Conservation (phyloP, 768 basidiomycete species). For the Dentipellis sp. region DNA sequence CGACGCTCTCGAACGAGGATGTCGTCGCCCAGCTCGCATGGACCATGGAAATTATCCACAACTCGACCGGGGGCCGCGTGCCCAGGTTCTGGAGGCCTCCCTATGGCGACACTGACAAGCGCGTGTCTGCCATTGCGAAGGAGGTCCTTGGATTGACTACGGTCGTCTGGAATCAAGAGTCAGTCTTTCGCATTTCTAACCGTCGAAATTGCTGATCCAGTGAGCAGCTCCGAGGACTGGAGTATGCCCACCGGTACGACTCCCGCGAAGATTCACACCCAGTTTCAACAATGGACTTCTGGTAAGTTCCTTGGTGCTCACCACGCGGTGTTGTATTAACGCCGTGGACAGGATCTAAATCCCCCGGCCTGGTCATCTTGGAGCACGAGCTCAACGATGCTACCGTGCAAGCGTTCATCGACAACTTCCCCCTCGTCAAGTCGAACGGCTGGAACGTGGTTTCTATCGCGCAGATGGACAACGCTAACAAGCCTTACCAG, state of each 20-base stretch:
- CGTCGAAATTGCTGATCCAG: neutral
- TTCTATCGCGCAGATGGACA: constrained; percentile 6
- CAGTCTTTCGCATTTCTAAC: neutral
- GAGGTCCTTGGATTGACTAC: constrained; percentile 80
- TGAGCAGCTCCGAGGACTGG: constrained; percentile 71
- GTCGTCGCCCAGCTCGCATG: constrained; percentile 75
- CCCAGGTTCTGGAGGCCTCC: constrained; percentile 84
- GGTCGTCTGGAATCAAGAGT: constrained; percentile 64
- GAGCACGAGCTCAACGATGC: constrained; percentile 32
- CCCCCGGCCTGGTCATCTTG: constrained; percentile 30
- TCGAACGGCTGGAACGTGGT: constrained; percentile 5
- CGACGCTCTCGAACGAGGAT: constrained; percentile 56
- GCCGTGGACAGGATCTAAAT: constrained; percentile 19
- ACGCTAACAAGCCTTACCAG: constrained; percentile 6
- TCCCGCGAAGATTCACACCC: constrained; percentile 14
- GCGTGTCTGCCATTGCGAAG: constrained; percentile 78
- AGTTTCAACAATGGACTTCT: constrained; percentile 6
- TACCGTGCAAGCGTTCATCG: constrained; percentile 14
- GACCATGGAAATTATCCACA: constrained; percentile 70
- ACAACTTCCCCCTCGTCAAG: constrained; percentile 4
- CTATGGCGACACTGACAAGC: constrained; percentile 75
- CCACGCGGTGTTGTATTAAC: neutral
- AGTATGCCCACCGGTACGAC: constrained; percentile 42
- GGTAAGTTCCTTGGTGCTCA: neutral
- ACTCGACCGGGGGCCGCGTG: constrained; percentile 70